A percentile compares a stretch with the other conserved stretches of the same genome.
These are phyloP conservation scores for Hymenoscyphus occultus DNA, from an alignment of 2,329 filamentous ascomycete species.

Conservation along the genomic window DNA sequence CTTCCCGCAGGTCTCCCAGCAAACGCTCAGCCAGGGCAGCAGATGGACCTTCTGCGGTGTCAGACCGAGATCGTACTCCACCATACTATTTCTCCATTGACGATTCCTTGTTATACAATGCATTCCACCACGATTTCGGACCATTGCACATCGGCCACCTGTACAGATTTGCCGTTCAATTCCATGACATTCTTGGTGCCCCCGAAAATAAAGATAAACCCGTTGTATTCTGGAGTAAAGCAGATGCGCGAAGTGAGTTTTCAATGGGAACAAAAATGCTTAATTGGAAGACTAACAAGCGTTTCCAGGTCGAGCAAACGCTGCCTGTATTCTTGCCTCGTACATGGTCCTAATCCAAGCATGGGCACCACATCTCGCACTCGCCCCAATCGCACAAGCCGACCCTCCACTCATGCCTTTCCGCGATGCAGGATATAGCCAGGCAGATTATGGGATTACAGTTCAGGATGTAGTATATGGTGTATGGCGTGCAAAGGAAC, in stretches of 20 bases:
- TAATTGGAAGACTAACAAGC: constrained; percentile 29
- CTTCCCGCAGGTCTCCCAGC: constrained; percentile 61
- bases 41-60: constrained; percentile 51
- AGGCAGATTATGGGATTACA: constrained; percentile 92
- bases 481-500: constrained; percentile 98
- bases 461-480: constrained; percentile 98
- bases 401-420: constrained; percentile 99
- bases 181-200: constrained; percentile 91
- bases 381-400: constrained; percentile 93
- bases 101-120: constrained; percentile 90
- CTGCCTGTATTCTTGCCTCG: constrained; percentile 89
- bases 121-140: constrained; percentile 97
- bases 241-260: constrained; percentile 80
- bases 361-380: constrained; percentile 92
- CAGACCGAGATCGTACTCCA: constrained; percentile 52
- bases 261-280: constrained; percentile 14
- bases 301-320: constrained; percentile 77
- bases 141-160: constrained; percentile 96
- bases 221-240: constrained; percentile 93
- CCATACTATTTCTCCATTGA: constrained; percentile 97
- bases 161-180: constrained; percentile 92
- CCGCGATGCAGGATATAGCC: constrained; percentile 95
- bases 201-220: constrained; percentile 85
- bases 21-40: constrained; percentile 70
- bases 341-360: constrained; percentile 99